Evolutionary conservation across 768 basidiomycete species (phyloP).

Genomic region (Nevesoporus exiguus): DNA sequence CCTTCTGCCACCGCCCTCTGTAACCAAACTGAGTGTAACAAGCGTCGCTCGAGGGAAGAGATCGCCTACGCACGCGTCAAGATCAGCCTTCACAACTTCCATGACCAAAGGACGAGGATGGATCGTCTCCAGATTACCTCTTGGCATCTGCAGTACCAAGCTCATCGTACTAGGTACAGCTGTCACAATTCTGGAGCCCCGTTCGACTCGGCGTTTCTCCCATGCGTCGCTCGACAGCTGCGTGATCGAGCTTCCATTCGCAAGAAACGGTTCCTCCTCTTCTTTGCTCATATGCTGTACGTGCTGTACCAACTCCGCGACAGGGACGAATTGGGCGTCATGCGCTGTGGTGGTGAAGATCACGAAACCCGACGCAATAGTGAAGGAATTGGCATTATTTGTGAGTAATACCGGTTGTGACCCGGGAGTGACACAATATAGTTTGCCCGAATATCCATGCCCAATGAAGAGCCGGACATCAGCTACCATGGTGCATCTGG

Average conservation of each 20-base stretch:
- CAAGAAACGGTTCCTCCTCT: constrained; percentile 17
- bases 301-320: constrained; percentile 12
- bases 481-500: constrained; percentile 28
- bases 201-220: constrained; percentile 79
- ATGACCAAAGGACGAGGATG: constrained; percentile 90
- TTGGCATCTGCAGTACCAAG: constrained; percentile 93
- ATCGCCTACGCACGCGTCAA: constrained; percentile 47
- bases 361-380: constrained; percentile 67
- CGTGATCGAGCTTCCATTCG: constrained; percentile 20
- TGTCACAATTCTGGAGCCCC: constrained; percentile 86
- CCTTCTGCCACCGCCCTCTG: constrained; percentile 79
- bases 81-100: constrained; percentile 72
- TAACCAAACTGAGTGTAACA: background rate
- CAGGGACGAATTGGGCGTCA: constrained; percentile 69
- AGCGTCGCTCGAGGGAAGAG: background rate
- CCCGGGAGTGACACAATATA: constrained; percentile 46
- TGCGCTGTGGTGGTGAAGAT: constrained; percentile 85
- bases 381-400: constrained; percentile 67
- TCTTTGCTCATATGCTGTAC: constrained; percentile 2
- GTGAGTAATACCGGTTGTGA: constrained; percentile 38
- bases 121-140: constrained; percentile 95
- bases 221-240: constrained; percentile 34
- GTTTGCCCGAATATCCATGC: constrained; percentile 59
- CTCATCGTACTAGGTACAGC: constrained; percentile 86
- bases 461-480: constrained; percentile 50